phyloP scores from a whole-genome alignment of 495 filamentous ascomycete species.

The Extremus antarcticus region DNA sequence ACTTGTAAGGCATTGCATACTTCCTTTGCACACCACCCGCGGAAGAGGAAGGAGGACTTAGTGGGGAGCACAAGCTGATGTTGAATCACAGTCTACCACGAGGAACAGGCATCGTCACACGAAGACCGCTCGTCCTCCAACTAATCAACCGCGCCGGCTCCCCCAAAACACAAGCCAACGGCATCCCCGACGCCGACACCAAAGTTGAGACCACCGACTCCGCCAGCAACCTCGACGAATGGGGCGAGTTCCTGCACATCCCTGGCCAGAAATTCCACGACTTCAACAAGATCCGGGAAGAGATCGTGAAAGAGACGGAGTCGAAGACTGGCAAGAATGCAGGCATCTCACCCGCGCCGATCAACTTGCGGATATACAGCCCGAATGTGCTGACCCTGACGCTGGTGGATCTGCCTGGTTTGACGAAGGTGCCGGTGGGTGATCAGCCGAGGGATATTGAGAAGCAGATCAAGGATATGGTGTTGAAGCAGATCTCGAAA shows the following conservation, averaged over 20 bases:
- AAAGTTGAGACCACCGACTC: conserved; percentile 58
- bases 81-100: conserved; percentile 63
- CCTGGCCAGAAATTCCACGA: conserved; percentile 97
- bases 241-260: conserved; percentile 98
- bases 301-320: conserved; percentile 95
- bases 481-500: conserved; percentile 96
- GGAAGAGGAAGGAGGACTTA: background rate
- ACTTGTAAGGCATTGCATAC: conserved; percentile 61
- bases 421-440: conserved; percentile 96
- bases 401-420: conserved; percentile 89
- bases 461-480: conserved; percentile 95
- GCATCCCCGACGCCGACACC: conserved; percentile 45
- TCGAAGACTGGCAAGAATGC: conserved; percentile 90
- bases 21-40: conserved; percentile 7
- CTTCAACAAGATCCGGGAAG: conserved; percentile 98
- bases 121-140: conserved; percentile 91
- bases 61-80: background rate
- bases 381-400: conserved; percentile 97
- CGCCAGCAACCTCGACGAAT: conserved; percentile 86
- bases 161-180: conserved; percentile 54
- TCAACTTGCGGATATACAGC: conserved; percentile 95
- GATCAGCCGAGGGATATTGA: conserved; percentile 99
- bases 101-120: conserved; percentile 95
- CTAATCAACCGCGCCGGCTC: conserved; percentile 76
- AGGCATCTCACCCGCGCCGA: conserved; percentile 91